phyloP scores from a whole-genome alignment of 768 basidiomycete species.

The Phanerochaete carnosa region DNA sequence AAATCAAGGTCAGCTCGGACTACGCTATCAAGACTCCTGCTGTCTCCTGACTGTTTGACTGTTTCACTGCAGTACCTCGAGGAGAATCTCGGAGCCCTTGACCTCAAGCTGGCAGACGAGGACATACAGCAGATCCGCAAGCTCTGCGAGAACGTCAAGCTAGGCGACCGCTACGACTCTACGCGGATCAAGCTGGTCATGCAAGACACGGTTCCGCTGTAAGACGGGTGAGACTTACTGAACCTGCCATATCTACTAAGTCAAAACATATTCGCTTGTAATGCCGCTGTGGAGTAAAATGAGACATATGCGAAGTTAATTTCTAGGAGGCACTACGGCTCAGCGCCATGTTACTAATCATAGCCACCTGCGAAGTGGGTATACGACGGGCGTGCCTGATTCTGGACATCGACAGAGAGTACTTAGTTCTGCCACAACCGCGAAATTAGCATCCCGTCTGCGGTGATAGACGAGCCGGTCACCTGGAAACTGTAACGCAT shows the following conservation, averaged over 20 bases:
- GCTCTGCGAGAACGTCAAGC: conserved; percentile 23
- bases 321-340: not conserved
- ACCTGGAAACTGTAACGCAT: not conserved
- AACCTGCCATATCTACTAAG: no score
- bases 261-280: no score
- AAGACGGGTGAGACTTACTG: no score
- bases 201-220: conserved; percentile 30
- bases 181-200: conserved; percentile 25
- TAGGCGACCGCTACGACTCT: conserved; percentile 36
- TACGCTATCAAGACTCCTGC: not conserved
- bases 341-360: not conserved
- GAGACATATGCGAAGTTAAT: no score
- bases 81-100: conserved; percentile 28
- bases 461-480: not conserved
- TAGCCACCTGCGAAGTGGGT: not conserved
- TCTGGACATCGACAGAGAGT: not conserved
- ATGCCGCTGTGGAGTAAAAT: no score
- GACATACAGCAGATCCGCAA: conserved; percentile 27
- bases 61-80: conserved; percentile 25
- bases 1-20: conserved; percentile 13
- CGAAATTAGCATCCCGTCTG: not conserved
- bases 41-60: not conserved
- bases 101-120: conserved; percentile 22
- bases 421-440: not conserved
- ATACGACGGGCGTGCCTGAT: not conserved